A percentile compares a stretch with the other conserved stretches of the same genome.
Conservation (phyloP, 2,329 filamentous ascomycete species). For the Cordyceps militaris region DNA sequence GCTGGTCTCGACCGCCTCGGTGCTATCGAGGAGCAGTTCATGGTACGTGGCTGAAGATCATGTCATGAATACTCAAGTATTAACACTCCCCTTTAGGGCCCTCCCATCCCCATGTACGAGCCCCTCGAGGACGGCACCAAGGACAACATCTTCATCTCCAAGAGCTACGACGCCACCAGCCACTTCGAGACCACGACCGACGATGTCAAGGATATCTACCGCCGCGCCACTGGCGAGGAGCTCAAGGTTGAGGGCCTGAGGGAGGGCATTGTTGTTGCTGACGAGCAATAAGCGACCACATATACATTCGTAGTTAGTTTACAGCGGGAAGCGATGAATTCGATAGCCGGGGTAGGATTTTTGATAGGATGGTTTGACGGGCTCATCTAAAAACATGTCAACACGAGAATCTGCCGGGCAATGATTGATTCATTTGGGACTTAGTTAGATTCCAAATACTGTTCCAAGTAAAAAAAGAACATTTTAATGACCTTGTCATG, state of each 20-base stretch:
- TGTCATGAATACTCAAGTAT: no score
- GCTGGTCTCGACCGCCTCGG: slow-evolving; percentile 88
- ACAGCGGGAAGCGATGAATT: slow-evolving; percentile 4
- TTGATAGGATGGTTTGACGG: neutral
- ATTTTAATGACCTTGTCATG: neutral
- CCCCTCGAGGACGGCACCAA: slow-evolving; percentile 73
- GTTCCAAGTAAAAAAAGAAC: neutral
- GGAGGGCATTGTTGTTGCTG: slow-evolving; percentile 68
- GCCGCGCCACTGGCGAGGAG: slow-evolving; percentile 73
- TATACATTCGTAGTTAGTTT: slow-evolving; percentile 3
- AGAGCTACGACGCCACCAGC: slow-evolving; percentile 95
- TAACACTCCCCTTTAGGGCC: slow-evolving; percentile 42
- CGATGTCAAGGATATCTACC: slow-evolving; percentile 92
- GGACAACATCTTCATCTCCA: slow-evolving; percentile 95
- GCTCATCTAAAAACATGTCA: neutral
- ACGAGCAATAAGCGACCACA: slow-evolving; percentile 44
- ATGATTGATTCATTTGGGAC: slow-evolving; percentile 4
- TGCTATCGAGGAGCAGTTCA: slow-evolving; percentile 93
- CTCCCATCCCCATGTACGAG: slow-evolving; percentile 90
- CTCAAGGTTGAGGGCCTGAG: slow-evolving; percentile 81
- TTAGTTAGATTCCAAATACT: slow-evolving; percentile 8
- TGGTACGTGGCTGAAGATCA: slow-evolving; percentile 45
- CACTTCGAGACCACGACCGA: slow-evolving; percentile 93
- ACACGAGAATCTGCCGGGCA: neutral
- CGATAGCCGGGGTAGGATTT: slow-evolving; percentile 2